A percentile compares a stretch with the other conserved stretches of the same genome.
These are phyloP conservation scores for Penicillium robsamsonii DNA, from an alignment of 495 filamentous ascomycete species.

Conservation along the genomic window DNA sequence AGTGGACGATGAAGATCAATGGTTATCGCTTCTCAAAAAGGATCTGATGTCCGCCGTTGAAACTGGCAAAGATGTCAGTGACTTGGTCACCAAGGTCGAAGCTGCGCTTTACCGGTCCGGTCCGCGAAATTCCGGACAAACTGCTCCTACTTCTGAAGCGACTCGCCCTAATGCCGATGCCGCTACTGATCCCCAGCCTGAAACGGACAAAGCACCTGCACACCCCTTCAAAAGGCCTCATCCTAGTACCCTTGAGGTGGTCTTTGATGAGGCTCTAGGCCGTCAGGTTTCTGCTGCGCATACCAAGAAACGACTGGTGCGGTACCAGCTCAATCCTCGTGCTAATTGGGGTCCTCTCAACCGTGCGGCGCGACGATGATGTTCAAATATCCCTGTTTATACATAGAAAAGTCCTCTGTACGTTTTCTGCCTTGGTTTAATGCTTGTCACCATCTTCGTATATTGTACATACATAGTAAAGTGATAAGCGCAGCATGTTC, in stretches of 20 bases:
- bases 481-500: no score
- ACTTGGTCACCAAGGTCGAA: slow-evolving; percentile 45
- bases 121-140: slow-evolving; percentile 20
- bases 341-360: slow-evolving; percentile 93
- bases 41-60: slow-evolving; percentile 36
- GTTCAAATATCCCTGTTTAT: not conserved
- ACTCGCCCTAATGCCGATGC: slow-evolving; percentile 2
- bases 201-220: slow-evolving; percentile 15
- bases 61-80: slow-evolving; percentile 34
- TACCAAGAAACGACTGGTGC: slow-evolving; percentile 57
- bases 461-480: no score
- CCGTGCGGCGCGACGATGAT: slow-evolving; percentile 48
- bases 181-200: slow-evolving; percentile 8
- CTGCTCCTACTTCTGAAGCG: slow-evolving; percentile 16
- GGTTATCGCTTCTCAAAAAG: slow-evolving; percentile 33
- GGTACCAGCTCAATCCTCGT: slow-evolving; percentile 85
- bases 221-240: slow-evolving; percentile 13
- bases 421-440: not conserved
- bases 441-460: not conserved
- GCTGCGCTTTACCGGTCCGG: slow-evolving; percentile 45
- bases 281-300: slow-evolving; percentile 50
- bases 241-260: slow-evolving; percentile 55
- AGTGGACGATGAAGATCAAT: slow-evolving; percentile 18
- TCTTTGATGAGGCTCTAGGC: slow-evolving; percentile 81
- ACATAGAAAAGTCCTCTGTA: not conserved